A percentile compares a stretch with the other conserved stretches of the same genome.
Evolutionary conservation across 345 rosid species (phyloP).

Genomic region (Cardamine chenopodiifolia): DNA sequence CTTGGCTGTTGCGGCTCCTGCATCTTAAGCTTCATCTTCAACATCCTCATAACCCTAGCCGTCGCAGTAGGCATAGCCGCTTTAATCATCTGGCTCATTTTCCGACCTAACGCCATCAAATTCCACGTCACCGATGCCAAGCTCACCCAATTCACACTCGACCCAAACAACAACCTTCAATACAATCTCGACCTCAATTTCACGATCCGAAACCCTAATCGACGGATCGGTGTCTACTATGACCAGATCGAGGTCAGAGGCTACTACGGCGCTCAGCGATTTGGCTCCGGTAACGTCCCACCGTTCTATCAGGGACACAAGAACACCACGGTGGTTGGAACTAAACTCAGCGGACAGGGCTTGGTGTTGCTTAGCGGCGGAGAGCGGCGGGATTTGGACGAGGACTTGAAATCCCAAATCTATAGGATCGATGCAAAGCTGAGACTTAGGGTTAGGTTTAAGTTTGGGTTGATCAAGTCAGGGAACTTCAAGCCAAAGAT

Average conservation of each 20-base stretch:
- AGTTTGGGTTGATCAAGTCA: constrained; percentile 61
- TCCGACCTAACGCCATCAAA: constrained; percentile 62
- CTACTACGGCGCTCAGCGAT: constrained; percentile 48
- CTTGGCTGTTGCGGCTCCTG: constrained; percentile 59
- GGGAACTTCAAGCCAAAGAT: constrained; percentile 58
- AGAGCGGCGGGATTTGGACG: constrained; percentile 31
- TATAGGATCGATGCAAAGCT: constrained; percentile 59
- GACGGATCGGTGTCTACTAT: constrained; percentile 57
- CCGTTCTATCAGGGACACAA: constrained; percentile 84
- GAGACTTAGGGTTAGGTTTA: constrained; percentile 60
- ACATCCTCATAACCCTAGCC: constrained; percentile 47
- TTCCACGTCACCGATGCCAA: constrained; percentile 57
- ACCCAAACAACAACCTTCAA: constrained; percentile 43
- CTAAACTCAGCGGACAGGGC: constrained; percentile 45
- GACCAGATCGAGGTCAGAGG: constrained; percentile 54
- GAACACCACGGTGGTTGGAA: constrained; percentile 56
- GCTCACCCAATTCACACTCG: constrained; percentile 51
- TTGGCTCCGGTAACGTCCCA: constrained; percentile 11
- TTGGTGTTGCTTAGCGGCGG: constrained; percentile 39
- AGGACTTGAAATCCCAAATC: constrained; percentile 41
- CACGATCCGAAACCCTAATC: constrained; percentile 65
- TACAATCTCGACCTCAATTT: constrained; percentile 55
- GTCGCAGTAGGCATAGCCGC: constrained; percentile 50
- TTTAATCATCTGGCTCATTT: constrained; percentile 61
- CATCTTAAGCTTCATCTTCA: constrained; percentile 55